Conservation (phyloP, 139 green algal genomes). For the Chlorella ohadii region DNA sequence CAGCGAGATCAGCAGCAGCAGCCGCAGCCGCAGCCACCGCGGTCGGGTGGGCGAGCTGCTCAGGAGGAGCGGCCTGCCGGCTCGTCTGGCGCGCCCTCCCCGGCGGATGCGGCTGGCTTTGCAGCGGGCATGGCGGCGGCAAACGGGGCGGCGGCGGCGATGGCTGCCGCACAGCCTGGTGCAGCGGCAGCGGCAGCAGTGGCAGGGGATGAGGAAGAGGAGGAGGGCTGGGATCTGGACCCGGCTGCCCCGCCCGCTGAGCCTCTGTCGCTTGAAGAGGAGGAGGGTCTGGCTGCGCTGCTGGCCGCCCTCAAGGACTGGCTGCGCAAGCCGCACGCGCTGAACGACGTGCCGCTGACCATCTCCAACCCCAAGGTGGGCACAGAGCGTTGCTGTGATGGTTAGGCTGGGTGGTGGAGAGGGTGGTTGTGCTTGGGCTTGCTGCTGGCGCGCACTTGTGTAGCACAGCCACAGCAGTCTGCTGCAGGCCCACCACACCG, state of each 20-base stretch:
- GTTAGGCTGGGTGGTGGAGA: background rate
- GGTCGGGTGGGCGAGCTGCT: background rate
- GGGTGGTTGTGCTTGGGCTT: too few relatives aligned
- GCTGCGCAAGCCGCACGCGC: constrained; percentile 8
- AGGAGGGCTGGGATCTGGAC: background rate
- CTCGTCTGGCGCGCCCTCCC: constrained; percentile 1
- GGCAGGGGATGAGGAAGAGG: background rate
- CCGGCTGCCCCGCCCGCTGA: background rate
- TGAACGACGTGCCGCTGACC: constrained; percentile 36
- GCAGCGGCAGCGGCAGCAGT: background rate
- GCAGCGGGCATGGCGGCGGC: background rate
- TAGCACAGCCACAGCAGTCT: too few relatives aligned
- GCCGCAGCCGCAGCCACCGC: background rate
- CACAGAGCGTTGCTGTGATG: background rate
- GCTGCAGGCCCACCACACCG: too few relatives aligned
- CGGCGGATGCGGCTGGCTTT: background rate
- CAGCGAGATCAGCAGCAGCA: background rate
- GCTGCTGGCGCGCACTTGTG: too few relatives aligned
- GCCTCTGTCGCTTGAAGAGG: constrained; percentile 25
- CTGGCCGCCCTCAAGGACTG: constrained; percentile 24
- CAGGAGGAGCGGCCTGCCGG: background rate
- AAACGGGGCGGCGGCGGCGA: background rate
- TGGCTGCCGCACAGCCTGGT: background rate
- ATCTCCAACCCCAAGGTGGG: constrained; percentile 27
- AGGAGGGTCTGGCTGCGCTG: constrained; percentile 31